Evolutionary conservation across 2,329 filamentous ascomycete species (phyloP), one percentile per base, ranked within the genome.

Genomic region (Stemphylium beticola): DNA sequence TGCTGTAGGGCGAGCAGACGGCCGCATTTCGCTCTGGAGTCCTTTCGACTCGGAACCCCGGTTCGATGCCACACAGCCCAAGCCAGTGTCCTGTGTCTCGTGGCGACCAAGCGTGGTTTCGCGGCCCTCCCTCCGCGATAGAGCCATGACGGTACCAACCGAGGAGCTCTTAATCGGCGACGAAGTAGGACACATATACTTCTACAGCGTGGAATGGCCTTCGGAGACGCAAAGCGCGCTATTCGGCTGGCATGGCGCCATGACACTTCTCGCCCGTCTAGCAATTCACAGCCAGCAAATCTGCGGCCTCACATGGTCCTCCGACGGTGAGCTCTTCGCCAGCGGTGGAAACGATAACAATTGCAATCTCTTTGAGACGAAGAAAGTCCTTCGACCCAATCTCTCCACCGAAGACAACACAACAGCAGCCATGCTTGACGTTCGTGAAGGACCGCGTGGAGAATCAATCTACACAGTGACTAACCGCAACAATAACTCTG

Each of bases 301-400:
- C 49, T 99, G 95, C 68, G 93, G 93, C 1, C 80, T 99, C n/a
- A 85, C 90, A 3, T 98, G 93, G 91, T 93, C 92, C 3, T 79
- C 81, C 3, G 86, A 91, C 66, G 92, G 92, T 3, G 81, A 82
- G 3, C 82, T 87, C 32, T 93, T 99, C 72, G 92, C 91, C 12
- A 92, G 91, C 4, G 93, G 95, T 6, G 92, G 91, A 20, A 98
- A 99, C 70, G 95, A 99, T 78, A 97, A 98, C 68, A 76, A 87
- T 3, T 96, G 93, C 69, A 90, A 87, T 64, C 81, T 98, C 2
- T 96, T 96, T 73, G 85, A 93, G 48, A 83, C 85, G 2, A 81
- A 83, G 42, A 82, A 85, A 36, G 78, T 93, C 15, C 69, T 86
- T 3, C 65, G 61, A n/a, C 49, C 57, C 4, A 56, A 55, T 26